These are phyloP conservation scores for Alternaria tenuissima DNA, from an alignment of 2,329 filamentous ascomycete species.

Conservation along the genomic window DNA sequence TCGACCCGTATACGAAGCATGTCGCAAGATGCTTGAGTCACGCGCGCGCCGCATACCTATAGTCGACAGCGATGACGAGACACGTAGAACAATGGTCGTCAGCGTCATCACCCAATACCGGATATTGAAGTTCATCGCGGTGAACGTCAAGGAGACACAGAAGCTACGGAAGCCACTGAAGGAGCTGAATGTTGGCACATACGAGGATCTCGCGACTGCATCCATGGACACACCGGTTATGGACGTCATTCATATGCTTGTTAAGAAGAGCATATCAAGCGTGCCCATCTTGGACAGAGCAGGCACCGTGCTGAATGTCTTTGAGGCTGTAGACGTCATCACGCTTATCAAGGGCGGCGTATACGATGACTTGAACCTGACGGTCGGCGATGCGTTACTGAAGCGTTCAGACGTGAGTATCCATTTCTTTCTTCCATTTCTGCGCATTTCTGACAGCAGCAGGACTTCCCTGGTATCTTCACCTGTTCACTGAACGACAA, in stretches of 20 bases:
- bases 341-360: constrained; percentile 91
- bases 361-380: constrained; percentile 88
- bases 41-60: constrained; percentile 92
- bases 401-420: constrained; percentile 76
- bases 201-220: constrained; percentile 80
- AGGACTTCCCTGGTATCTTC: constrained; percentile 95
- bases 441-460: constrained; percentile 26
- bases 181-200: constrained; percentile 86
- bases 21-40: constrained; percentile 91
- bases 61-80: constrained; percentile 94
- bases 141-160: constrained; percentile 90
- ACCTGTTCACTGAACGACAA: constrained; percentile 92
- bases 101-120: constrained; percentile 98
- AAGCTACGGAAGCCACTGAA: constrained; percentile 85
- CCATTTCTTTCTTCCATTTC: too few relatives aligned
- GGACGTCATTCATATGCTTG: constrained; percentile 92
- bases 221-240: constrained; percentile 91
- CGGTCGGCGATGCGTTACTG: constrained; percentile 86
- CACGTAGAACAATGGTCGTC: constrained; percentile 87
- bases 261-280: constrained; percentile 91
- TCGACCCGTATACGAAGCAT: constrained; percentile 91
- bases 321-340: constrained; percentile 97
- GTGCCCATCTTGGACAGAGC: constrained; percentile 86
- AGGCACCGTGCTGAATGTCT: constrained; percentile 87
- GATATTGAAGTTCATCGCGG: constrained; percentile 97